A percentile compares a stretch with the other conserved stretches of the same genome.
phyloP scores from a whole-genome alignment of 2,329 filamentous ascomycete genomes.

The Dactylellina parvicollis region DNA sequence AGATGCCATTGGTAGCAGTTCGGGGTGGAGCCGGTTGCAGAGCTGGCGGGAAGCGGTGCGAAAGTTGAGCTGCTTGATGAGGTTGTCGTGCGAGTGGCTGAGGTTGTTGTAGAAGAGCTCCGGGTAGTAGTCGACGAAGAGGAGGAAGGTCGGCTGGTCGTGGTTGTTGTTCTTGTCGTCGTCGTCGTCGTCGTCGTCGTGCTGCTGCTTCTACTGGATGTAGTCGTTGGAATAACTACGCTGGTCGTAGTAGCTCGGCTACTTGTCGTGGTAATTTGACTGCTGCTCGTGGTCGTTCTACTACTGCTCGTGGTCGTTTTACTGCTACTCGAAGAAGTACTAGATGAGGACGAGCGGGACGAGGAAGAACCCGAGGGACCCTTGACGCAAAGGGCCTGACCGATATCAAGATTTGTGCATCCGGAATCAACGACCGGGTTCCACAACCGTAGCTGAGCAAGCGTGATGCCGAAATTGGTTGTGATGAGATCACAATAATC shows the following conservation, averaged over 20 bases:
- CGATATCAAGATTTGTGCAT: conserved; percentile 7
- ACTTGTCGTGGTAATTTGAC: background rate
- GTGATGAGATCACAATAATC: conserved; percentile 3
- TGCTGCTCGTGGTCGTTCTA: background rate
- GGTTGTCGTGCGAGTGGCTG: background rate
- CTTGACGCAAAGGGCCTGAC: conserved; percentile 23
- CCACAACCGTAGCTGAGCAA: conserved; percentile 1
- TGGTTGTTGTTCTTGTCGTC: background rate
- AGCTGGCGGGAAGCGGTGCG: too few species aligned
- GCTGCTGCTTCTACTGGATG: background rate
- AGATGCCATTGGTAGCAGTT: too few species aligned
- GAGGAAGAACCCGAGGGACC: background rate
- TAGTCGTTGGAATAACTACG: too few species aligned
- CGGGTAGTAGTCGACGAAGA: conserved; percentile 1
- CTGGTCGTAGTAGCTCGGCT: background rate
- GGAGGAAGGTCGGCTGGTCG: background rate
- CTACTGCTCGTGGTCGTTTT: background rate
- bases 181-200: background rate
- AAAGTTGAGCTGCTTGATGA: background rate
- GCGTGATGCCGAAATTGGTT: background rate
- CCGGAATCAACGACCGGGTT: conserved; percentile 6
- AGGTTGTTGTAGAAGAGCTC: background rate
- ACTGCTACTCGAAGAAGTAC: background rate
- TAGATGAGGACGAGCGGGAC: background rate
- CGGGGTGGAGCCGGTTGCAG: too few species aligned